Percentiles rank a stretch among this genome's conserved stretches.
Evolutionary conservation across 768 basidiomycete species (phyloP).

Genomic region (Lactarius deliciosus): DNA sequence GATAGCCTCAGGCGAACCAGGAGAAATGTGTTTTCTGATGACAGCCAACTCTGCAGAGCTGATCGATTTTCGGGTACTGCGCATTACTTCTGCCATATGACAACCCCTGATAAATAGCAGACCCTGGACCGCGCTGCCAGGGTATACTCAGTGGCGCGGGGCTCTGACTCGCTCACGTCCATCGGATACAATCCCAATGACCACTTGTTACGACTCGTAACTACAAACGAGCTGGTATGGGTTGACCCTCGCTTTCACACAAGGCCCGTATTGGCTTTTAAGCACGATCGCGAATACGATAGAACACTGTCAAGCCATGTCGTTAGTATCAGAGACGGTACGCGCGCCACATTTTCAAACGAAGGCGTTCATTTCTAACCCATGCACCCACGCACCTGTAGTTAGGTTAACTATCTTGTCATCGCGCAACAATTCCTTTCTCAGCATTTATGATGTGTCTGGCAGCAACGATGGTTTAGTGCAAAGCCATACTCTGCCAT

Average conservation of each 20-base stretch:
- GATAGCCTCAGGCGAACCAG: slow-evolving; percentile 41
- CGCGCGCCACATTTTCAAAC: slow-evolving; percentile 10
- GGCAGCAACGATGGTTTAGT: slow-evolving; percentile 44
- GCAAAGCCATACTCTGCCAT: slow-evolving; percentile 48
- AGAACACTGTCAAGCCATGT: slow-evolving; percentile 51
- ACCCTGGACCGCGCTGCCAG: background rate
- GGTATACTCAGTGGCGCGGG: slow-evolving; percentile 39
- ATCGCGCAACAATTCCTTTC: slow-evolving; percentile 56
- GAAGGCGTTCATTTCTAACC: background rate
- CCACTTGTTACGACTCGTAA: slow-evolving; percentile 51
- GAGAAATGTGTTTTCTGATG: slow-evolving; percentile 46
- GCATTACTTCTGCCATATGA: background rate
- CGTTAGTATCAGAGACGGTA: slow-evolving; percentile 39
- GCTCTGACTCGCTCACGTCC: slow-evolving; percentile 48
- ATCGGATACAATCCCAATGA: slow-evolving; percentile 47
- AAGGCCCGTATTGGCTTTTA: slow-evolving; percentile 59
- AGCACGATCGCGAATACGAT: slow-evolving; percentile 62
- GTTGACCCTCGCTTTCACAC: slow-evolving; percentile 58
- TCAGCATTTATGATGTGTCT: slow-evolving; percentile 66
- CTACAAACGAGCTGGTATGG: slow-evolving; percentile 68
- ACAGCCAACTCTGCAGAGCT: slow-evolving; percentile 45
- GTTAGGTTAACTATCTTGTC: slow-evolving; percentile 55
- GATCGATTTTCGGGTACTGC: slow-evolving; percentile 59
- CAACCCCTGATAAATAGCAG: slow-evolving; percentile 12
- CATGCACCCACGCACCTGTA: slow-evolving; percentile 32